phyloP scores from a whole-genome alignment of 805 yeast species.

The Candida verbasci region DNA sequence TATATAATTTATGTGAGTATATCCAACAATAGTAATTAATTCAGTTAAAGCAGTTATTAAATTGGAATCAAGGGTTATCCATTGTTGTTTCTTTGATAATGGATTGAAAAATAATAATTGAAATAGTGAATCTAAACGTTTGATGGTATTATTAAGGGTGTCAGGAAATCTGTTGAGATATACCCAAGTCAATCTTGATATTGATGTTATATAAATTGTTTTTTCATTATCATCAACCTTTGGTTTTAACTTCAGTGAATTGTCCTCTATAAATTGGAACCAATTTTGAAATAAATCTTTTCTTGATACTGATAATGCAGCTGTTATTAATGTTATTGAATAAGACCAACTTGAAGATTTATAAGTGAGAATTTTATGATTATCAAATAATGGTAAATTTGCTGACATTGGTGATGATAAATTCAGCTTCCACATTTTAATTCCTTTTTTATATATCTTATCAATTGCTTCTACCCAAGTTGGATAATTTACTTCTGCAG shows the following conservation, averaged over 20 bases:
- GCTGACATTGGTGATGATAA: not conserved
- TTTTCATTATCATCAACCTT: slow-evolving; percentile 49
- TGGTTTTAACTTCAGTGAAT: slow-evolving; percentile 59
- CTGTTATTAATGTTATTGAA: slow-evolving; percentile 62
- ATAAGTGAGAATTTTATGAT: slow-evolving; percentile 2
- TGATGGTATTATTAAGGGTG: slow-evolving; percentile 80
- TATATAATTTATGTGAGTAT: slow-evolving; percentile 70
- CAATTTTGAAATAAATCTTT: slow-evolving; percentile 72
- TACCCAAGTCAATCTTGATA: slow-evolving; percentile 83
- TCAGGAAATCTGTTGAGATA: slow-evolving; percentile 83
- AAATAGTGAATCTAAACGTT: slow-evolving; percentile 65
- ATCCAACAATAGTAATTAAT: slow-evolving; percentile 73
- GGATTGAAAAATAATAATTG: slow-evolving; percentile 49
- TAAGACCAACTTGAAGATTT: slow-evolving; percentile 52
- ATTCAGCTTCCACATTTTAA: slow-evolving; percentile 38
- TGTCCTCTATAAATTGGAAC: slow-evolving; percentile 63
- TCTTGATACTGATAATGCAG: slow-evolving; percentile 78
- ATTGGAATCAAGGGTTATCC: slow-evolving; percentile 65
- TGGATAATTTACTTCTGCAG: slow-evolving; percentile 96
- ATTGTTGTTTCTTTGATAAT: slow-evolving; percentile 50
- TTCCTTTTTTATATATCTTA: slow-evolving; percentile 50
- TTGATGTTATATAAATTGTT: slow-evolving; percentile 55
- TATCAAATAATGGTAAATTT: slow-evolving; percentile 4
- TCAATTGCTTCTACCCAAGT: slow-evolving; percentile 84
- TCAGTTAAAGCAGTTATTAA: slow-evolving; percentile 66